These are phyloP conservation scores for Fusarium anguioides DNA, from an alignment of 2,329 filamentous ascomycete genomes.

Conservation along the genomic window DNA sequence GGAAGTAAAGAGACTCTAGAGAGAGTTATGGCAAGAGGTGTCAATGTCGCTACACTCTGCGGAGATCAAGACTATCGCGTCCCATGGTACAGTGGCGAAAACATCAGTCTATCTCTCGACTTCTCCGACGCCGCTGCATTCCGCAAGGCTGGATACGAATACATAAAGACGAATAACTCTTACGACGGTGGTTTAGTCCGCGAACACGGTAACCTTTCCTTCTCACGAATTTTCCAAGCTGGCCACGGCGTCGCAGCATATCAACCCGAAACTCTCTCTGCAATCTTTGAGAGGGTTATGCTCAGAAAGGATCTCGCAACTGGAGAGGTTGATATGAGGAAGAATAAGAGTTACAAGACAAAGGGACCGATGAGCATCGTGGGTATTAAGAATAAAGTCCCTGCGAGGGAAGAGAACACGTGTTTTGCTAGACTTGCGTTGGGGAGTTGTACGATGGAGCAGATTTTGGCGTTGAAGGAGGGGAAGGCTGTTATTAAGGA, in stretches of 20 bases:
- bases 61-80: slow-evolving; percentile 66
- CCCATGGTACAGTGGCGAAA: slow-evolving; percentile 68
- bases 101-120: slow-evolving; percentile 65
- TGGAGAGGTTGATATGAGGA: slow-evolving; percentile 56
- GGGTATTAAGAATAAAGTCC: slow-evolving; percentile 62
- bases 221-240: slow-evolving; percentile 71
- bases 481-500: slow-evolving; percentile 36
- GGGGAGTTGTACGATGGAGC: slow-evolving; percentile 54
- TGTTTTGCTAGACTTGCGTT: slow-evolving; percentile 65
- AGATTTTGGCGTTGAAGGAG: slow-evolving; percentile 30
- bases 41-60: slow-evolving; percentile 77
- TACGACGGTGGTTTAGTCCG: slow-evolving; percentile 78
- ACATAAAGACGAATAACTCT: slow-evolving; percentile 71
- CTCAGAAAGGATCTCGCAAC: slow-evolving; percentile 63
- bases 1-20: slow-evolving; percentile 57
- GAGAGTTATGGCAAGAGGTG: slow-evolving; percentile 66
- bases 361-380: slow-evolving; percentile 61
- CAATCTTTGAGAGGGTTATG: slow-evolving; percentile 68
- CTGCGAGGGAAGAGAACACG: slow-evolving; percentile 57
- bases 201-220: slow-evolving; percentile 77
- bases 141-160: slow-evolving; percentile 72
- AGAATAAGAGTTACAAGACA: slow-evolving; percentile 51
- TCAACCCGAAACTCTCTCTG: slow-evolving; percentile 65
- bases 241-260: slow-evolving; percentile 70
- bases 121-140: slow-evolving; percentile 66